A percentile compares a stretch with the other conserved stretches of the same genome.
Evolutionary conservation across 176 grass and related monocot genomes (phyloP).

Genomic region (Neostapfia colusana): DNA sequence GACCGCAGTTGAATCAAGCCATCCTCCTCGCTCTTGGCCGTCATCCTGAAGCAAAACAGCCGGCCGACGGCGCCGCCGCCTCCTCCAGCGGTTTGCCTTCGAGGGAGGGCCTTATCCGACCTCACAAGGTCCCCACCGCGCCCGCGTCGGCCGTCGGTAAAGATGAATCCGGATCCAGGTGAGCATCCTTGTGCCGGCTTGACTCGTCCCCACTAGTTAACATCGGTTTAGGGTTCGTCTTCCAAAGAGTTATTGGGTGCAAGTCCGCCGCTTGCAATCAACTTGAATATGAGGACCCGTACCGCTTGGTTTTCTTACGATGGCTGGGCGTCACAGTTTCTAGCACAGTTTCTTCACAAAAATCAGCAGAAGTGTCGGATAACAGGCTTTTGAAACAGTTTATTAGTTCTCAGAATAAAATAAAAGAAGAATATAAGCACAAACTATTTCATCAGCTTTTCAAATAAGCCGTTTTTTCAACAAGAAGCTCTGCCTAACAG

Average conservation of each 20-base stretch:
- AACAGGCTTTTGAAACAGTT: no score
- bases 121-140: background rate
- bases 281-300: background rate
- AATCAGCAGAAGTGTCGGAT: no score
- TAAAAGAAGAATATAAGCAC: no score
- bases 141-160: background rate
- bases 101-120: background rate
- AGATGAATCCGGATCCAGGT: conserved; percentile 24
- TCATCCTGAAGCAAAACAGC: background rate
- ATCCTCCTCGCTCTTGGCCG: background rate
- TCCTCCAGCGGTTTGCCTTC: background rate
- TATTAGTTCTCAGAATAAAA: no score
- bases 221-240: background rate
- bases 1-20: background rate
- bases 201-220: background rate
- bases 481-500: no score
- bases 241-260: background rate
- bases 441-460: no score
- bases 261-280: background rate
- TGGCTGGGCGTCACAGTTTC: background rate
- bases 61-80: background rate
- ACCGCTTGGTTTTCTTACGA: conserved; percentile 8
- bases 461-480: no score
- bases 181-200: background rate
- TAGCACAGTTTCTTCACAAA: no score